phyloP scores from a whole-genome alignment of 2,329 filamentous ascomycete species.

The Verticillium dahliae region DNA sequence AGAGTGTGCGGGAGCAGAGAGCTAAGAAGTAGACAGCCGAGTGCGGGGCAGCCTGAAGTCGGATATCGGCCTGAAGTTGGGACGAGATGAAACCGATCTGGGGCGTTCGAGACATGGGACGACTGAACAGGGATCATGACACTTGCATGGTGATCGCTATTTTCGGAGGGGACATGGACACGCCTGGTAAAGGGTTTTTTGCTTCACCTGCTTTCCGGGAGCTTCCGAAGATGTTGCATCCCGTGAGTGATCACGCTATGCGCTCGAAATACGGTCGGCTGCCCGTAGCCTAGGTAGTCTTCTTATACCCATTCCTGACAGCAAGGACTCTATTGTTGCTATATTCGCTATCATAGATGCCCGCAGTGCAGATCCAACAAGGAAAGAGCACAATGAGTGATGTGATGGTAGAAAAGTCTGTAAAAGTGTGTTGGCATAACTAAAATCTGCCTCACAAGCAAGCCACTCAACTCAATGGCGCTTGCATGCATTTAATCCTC shows the following conservation, averaged over 20 bases:
- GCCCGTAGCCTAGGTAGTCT: no score
- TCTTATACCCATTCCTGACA: no score
- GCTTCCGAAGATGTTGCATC: neutral
- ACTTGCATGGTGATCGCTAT: neutral
- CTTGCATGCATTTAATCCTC: constrained; percentile 18
- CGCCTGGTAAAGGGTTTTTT: neutral
- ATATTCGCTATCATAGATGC: no score
- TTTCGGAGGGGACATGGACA: neutral
- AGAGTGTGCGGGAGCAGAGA: neutral
- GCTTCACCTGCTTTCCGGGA: neutral
- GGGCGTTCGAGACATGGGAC: neutral
- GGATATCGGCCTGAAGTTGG: neutral
- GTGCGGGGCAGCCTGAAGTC: neutral
- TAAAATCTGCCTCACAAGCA: neutral
- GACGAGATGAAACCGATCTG: neutral
- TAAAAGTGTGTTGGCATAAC: neutral
- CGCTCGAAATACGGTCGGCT: neutral
- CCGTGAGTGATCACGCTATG: neutral
- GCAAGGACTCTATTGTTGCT: no score
- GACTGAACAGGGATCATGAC: neutral
- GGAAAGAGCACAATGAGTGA: neutral
- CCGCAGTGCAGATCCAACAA: neutral
- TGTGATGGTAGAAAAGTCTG: neutral
- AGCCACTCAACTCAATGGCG: neutral
- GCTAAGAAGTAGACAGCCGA: neutral